Conservation (phyloP, 352 stramenopile species). For the Globisporangium abappressorium region DNA sequence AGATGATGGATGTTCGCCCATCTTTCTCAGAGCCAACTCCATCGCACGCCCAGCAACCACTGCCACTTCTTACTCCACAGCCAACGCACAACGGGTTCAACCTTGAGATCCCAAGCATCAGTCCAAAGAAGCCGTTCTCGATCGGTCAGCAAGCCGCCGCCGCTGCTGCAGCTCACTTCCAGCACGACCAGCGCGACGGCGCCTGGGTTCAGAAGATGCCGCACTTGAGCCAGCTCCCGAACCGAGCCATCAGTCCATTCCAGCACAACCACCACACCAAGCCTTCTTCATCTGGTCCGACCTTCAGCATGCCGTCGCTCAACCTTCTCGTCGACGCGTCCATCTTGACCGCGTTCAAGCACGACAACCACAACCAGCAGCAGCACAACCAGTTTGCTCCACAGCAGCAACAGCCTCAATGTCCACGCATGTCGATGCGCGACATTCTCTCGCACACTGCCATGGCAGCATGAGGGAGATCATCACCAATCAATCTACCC, state of each 20-base stretch:
- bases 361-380: slow-evolving; percentile 28
- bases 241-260: slow-evolving; percentile 2
- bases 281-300: neutral
- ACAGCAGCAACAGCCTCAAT: slow-evolving; percentile 8
- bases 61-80: slow-evolving; percentile 43
- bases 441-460: slow-evolving; percentile 57
- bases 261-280: slow-evolving; percentile 1
- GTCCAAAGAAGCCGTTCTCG: slow-evolving; percentile 29
- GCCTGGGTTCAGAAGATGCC: slow-evolving; percentile 12
- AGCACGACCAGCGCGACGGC: neutral
- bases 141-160: neutral
- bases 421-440: slow-evolving; percentile 66
- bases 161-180: slow-evolving; percentile 2
- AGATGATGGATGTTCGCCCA: slow-evolving; percentile 9
- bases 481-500: neutral
- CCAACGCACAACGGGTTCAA: slow-evolving; percentile 40
- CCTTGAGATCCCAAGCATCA: slow-evolving; percentile 44
- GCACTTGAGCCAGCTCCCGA: neutral
- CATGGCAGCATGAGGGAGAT: slow-evolving; percentile 20
- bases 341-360: slow-evolving; percentile 63
- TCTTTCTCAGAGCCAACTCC: slow-evolving; percentile 1
- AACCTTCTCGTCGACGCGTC: slow-evolving; percentile 71
- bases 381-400: slow-evolving; percentile 11
- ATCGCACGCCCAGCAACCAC: slow-evolving; percentile 2
- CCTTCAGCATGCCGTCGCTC: slow-evolving; percentile 45